Conservation (phyloP, 441 rosid species). For the Erysimum cheiri region DNA sequence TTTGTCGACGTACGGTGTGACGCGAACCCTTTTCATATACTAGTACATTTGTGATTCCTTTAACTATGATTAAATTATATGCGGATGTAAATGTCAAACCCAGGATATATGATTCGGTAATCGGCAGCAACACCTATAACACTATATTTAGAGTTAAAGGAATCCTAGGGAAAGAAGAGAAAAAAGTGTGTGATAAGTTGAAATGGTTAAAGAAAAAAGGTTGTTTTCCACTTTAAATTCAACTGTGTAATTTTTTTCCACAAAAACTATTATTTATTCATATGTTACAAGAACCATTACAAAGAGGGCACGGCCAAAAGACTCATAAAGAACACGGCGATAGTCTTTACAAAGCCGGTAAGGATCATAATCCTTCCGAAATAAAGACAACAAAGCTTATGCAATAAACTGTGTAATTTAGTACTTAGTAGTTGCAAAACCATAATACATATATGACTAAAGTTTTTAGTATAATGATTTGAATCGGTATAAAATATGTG, state of each 20-base stretch:
- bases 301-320: too few species aligned
- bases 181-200: background rate
- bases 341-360: too few species aligned
- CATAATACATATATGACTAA: background rate
- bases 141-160: conserved; percentile 1
- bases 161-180: background rate
- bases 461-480: background rate
- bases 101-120: background rate
- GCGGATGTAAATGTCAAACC: background rate
- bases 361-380: too few species aligned
- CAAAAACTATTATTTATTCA: too few species aligned
- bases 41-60: background rate
- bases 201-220: background rate
- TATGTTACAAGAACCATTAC: too few species aligned
- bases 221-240: background rate
- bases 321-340: too few species aligned
- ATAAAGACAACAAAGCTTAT: too few species aligned
- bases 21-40: background rate
- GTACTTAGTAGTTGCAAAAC: background rate
- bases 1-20: background rate
- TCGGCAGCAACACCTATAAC: background rate
- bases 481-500: background rate
- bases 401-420: background rate
- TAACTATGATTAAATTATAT: background rate
- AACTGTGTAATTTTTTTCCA: background rate